Base-by-base conservation (phyloP, 305 asterid species). In the Fraxinus nigra region DNA sequence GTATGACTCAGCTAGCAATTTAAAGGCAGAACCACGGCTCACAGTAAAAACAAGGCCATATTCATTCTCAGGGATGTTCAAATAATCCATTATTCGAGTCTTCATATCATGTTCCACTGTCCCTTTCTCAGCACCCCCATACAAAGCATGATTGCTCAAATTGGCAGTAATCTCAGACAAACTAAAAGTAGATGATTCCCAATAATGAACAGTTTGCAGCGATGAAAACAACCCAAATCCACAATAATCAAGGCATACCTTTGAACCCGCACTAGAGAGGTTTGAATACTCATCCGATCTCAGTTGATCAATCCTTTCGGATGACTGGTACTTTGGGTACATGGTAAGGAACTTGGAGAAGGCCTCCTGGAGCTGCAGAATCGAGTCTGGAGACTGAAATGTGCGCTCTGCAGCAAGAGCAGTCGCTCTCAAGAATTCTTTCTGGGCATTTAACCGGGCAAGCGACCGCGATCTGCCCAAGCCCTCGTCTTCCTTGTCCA, bases 21-120 rank as follows among this genome's bases (percentile, higher is more conserved):
- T 95, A 87, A 94, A 95, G 59, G 99, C 99, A 0, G 98, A 94
- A 10, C 99, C 99, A 76, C 99, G 92, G 79, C 98, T 94, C 79
- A 94, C 97, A 63, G 99, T 95, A 77, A 95, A 95, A 78, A 95
- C 99, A 78, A 95, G 98, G 70, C 98, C 99, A 51, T 95, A 95
- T 79, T 95, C 99, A 76, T 84, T 91, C 87, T 94, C 98, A n/a
- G 99, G 99, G 82, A 95, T 94, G 89, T 94, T 95, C 86, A 95
- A 86, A 84, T 95, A 94, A 80, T 95, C 98, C 98, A 95, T 95
- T 65, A 95, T 95, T 35, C 98, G 69, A 16, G 92, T 77, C 85
- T 95, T 95, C 32, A 93, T 90, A 90, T 95, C 98, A 76, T 93
- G 92, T 79, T 95, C 99, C 46, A 95, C 86, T 0, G 97, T 90